Evolutionary conservation across 2,329 filamentous ascomycete species (phyloP).

Genomic region (Fusarium beomiforme): DNA sequence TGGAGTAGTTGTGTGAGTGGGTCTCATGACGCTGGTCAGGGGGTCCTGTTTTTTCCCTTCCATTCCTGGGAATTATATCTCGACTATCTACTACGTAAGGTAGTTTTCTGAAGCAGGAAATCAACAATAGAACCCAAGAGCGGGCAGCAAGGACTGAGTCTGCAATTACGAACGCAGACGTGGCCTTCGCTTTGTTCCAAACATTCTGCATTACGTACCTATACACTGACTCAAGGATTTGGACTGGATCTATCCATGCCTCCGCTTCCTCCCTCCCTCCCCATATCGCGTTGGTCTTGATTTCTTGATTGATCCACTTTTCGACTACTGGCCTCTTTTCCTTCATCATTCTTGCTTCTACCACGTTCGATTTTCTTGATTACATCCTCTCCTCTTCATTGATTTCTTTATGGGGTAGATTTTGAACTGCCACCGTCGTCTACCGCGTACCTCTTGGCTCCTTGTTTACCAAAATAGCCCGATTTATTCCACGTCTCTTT

Average conservation of each 20-base stretch:
- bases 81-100: not conserved
- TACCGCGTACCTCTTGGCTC: not conserved
- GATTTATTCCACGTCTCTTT: not conserved
- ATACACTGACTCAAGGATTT: not conserved
- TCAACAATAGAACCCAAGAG: not conserved
- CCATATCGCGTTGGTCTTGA: conserved; percentile 1
- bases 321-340: conserved; percentile 28
- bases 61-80: conserved; percentile 12
- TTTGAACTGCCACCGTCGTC: not conserved
- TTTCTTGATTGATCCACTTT: conserved; percentile 31
- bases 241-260: not conserved
- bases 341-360: conserved; percentile 17
- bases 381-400: not conserved
- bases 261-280: not conserved
- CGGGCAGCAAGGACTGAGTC: not conserved
- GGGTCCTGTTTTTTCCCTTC: conserved; percentile 1
- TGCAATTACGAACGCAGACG: not conserved
- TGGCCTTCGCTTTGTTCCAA: not conserved
- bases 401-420: not conserved
- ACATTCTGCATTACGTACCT: not conserved
- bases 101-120: conserved; percentile 17
- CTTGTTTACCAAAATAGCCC: not conserved
- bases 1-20: conserved; percentile 16
- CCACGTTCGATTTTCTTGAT: conserved; percentile 9
- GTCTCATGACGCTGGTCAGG: conserved; percentile 30